Base-by-base conservation (phyloP, 2,329 filamentous ascomycete species). In the Penicillium sp. region DNA sequence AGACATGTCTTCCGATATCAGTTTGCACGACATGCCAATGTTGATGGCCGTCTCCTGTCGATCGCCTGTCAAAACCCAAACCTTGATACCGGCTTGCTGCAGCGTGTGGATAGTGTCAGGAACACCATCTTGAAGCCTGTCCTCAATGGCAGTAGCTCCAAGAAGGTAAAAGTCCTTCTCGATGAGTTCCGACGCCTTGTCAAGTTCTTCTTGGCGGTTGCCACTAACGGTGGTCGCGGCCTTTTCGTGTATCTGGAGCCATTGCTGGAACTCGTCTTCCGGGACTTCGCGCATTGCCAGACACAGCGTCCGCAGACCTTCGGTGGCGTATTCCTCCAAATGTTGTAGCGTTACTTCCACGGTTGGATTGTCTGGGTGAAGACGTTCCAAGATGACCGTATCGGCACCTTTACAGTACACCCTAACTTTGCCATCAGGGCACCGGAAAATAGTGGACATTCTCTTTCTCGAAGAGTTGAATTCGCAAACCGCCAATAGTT, bases 41-140 rank as follows among this genome's bases (percentile, higher is more conserved):
- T 99, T 99, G 82, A 99, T 99, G 56, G 94, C 94, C 26, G 94
- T 99, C 74, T 99, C 94, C 75, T 99, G 95, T 66, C 94, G 85
- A 78, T 99, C 94, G 65, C 94, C 94, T 40, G 94, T 99, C 72
- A 99, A 75, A 20, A 99, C 94, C 94, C 94, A 99, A 55, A 99
- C 88, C 76, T 99, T 99, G 80, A 99, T 97, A 53, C 92, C 93
- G 23, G 95, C 94, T 62, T 92, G 90, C 73, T 99, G 95, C 26
- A 99, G 80, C 0, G 94, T 99, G 71, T 97, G 91, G 58, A 99
- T 99, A 0, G 94, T 99, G 72, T 99, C 94, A 1, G 94, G 94
- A 16, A 99, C 94, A 54, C 95, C 94, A 65, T 99, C 95, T 72
- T 99, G 94, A 30, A 99, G 82, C 61, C 90, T 88, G 79, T 99